phyloP scores from a whole-genome alignment of 352 stramenopile genomes.

The Globisporangium mamillatum region DNA sequence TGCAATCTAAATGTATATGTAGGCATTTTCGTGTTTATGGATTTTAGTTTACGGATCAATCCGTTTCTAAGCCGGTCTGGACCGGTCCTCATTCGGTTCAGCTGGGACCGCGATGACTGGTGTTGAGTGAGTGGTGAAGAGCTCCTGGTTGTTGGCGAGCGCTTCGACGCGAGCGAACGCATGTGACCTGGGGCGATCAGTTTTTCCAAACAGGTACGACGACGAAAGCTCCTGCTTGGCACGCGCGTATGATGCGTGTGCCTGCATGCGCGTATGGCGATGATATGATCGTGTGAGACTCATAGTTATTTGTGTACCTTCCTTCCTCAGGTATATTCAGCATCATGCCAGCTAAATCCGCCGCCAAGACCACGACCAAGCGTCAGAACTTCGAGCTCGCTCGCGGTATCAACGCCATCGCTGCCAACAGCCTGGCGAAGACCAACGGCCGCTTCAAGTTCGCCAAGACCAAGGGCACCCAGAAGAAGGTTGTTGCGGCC shows the following conservation, averaged over 20 bases:
- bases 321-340: conserved; percentile 40
- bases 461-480: conserved; percentile 46
- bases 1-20: too few relatives aligned
- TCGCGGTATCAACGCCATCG: conserved; percentile 79
- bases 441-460: conserved; percentile 61
- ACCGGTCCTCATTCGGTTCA: conserved; percentile 4
- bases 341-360: conserved; percentile 40
- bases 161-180: not conserved
- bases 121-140: conserved; percentile 16
- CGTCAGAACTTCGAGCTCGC: conserved; percentile 71
- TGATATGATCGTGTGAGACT: not conserved
- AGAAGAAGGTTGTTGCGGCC: conserved; percentile 61
- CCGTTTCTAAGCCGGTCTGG: not conserved
- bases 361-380: conserved; percentile 43
- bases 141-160: not conserved
- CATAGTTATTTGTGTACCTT: not conserved
- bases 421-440: conserved; percentile 55
- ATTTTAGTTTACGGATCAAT: not conserved
- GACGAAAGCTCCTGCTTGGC: not conserved
- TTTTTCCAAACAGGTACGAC: conserved; percentile 69
- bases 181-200: conserved; percentile 13
- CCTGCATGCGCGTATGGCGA: not conserved
- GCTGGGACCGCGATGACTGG: conserved; percentile 7
- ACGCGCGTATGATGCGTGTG: not conserved
- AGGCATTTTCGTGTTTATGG: not conserved